These are phyloP conservation scores for Panus rudis DNA, from an alignment of 768 basidiomycete genomes.

Conservation along the genomic window DNA sequence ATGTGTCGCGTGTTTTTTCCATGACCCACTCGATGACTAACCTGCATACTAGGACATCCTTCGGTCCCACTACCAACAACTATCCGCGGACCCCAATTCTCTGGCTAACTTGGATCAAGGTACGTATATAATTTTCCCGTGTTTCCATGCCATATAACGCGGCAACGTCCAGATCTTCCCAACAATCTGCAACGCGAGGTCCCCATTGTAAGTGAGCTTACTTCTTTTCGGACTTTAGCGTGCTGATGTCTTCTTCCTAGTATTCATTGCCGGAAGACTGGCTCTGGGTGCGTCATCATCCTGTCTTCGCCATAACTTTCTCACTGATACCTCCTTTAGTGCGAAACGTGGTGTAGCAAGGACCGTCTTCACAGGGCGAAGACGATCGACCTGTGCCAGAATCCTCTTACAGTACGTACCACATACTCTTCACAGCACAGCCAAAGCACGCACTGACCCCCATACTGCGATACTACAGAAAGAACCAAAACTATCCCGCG, in stretches of 20 bases:
- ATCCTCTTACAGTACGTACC: constrained; percentile 77
- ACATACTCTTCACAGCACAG: background rate
- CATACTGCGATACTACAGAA: constrained; percentile 47
- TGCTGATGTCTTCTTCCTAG: constrained; percentile 30
- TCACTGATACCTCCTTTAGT: constrained; percentile 36
- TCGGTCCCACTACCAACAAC: constrained; percentile 84
- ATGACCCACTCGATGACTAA: background rate
- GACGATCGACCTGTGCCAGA: constrained; percentile 95
- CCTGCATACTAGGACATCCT: constrained; percentile 59
- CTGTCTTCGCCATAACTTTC: background rate
- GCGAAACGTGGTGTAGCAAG: constrained; percentile 99
- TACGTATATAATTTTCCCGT: constrained; percentile 24
- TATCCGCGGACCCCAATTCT: constrained; percentile 93
- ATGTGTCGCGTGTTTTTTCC: constrained; percentile 15
- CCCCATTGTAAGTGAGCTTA: constrained; percentile 67
- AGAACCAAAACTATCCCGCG: constrained; percentile 92
- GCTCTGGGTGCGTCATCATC: constrained; percentile 72
- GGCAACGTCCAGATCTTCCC: constrained; percentile 73
- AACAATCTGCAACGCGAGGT: constrained; percentile 91
- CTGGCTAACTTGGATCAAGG: constrained; percentile 94
- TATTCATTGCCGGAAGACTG: constrained; percentile 88
- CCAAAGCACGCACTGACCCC: constrained; percentile 1
- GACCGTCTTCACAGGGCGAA: constrained; percentile 74
- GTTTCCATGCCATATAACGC: too few relatives aligned
- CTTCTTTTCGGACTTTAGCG: background rate